A percentile compares a stretch with the other conserved stretches of the same genome.
Conservation (phyloP, 805 yeast species). For the Ogataea paradorogensis region DNA sequence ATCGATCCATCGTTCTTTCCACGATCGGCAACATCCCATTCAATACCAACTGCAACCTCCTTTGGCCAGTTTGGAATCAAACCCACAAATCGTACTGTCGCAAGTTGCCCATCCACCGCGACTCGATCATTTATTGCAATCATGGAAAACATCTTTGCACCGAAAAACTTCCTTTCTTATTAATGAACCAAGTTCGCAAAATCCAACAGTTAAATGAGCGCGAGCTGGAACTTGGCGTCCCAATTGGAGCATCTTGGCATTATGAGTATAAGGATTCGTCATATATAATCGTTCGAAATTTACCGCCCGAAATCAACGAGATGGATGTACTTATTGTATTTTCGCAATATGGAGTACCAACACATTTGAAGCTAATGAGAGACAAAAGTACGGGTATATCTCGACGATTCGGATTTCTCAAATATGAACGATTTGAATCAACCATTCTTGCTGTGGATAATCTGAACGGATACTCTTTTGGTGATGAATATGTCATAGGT, state of each 20-base stretch:
- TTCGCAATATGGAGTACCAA: slow-evolving; percentile 88
- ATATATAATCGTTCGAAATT: slow-evolving; percentile 71
- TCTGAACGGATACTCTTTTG: slow-evolving; percentile 56
- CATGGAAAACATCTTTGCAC: slow-evolving; percentile 8
- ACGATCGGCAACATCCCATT: slow-evolving; percentile 72
- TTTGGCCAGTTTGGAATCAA: slow-evolving; percentile 59
- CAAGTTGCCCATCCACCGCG: slow-evolving; percentile 43
- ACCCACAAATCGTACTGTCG: slow-evolving; percentile 67
- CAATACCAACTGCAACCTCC: slow-evolving; percentile 64
- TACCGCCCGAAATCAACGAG: slow-evolving; percentile 64
- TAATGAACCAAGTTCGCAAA: slow-evolving; percentile 23
- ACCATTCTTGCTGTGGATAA: slow-evolving; percentile 87
- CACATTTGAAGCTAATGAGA: slow-evolving; percentile 64
- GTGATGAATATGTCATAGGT: slow-evolving; percentile 46
- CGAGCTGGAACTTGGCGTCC: slow-evolving; percentile 61
- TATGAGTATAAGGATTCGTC: slow-evolving; percentile 75
- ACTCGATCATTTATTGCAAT: slow-evolving; percentile 10
- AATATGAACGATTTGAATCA: slow-evolving; percentile 78
- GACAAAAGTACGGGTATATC: slow-evolving; percentile 65
- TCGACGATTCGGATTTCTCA: slow-evolving; percentile 75
- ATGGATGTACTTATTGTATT: slow-evolving; percentile 75
- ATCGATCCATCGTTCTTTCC: slow-evolving; percentile 73
- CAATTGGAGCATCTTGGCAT: slow-evolving; percentile 82
- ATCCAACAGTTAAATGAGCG: slow-evolving; percentile 59
- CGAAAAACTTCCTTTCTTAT: neutral